Percentiles rank a stretch among this genome's conserved stretches.
Conservation (phyloP, 1,284 basidiomycete genomes). For the Abortiporus biennis region DNA sequence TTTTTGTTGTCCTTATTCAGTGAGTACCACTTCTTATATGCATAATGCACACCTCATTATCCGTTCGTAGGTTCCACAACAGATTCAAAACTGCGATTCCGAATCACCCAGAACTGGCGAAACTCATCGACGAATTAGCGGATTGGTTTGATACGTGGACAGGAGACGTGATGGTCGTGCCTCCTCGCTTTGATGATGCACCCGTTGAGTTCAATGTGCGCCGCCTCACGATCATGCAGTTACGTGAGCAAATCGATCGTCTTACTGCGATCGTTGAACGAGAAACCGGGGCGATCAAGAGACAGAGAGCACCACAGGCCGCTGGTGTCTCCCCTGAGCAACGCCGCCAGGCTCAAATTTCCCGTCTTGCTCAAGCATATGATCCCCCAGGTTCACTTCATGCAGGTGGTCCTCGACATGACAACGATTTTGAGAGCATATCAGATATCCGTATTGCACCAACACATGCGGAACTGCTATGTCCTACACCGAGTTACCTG, state of each 20-base stretch:
- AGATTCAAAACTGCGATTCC: slow-evolving; percentile 49
- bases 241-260: slow-evolving; percentile 34
- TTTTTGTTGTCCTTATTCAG: slow-evolving; percentile 46
- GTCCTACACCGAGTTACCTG: slow-evolving; percentile 39
- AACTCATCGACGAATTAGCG: slow-evolving; percentile 33
- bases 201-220: slow-evolving; percentile 3
- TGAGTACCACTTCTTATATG: slow-evolving; percentile 25
- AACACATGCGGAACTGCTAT: slow-evolving; percentile 54
- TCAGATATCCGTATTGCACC: slow-evolving; percentile 53
- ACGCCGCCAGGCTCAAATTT: slow-evolving; percentile 13
- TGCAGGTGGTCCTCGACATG: slow-evolving; percentile 47
- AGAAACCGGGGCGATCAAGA: slow-evolving; percentile 23
- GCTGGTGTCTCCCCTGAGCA: slow-evolving; percentile 31
- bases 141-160: slow-evolving; percentile 43
- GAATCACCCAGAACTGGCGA: slow-evolving; percentile 34
- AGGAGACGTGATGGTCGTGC: slow-evolving; percentile 25
- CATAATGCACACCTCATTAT: too few relatives aligned
- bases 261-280: slow-evolving; percentile 38
- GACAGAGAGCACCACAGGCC: too few relatives aligned
- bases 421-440: slow-evolving; percentile 60
- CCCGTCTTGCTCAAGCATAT: slow-evolving; percentile 32
- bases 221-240: slow-evolving; percentile 19
- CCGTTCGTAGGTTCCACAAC: slow-evolving; percentile 38
- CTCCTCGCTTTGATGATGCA: slow-evolving; percentile 31
- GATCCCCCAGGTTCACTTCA: slow-evolving; percentile 50